Evolutionary conservation across 306 rosid species (phyloP).

Genomic region (Cucurbita moschata): DNA sequence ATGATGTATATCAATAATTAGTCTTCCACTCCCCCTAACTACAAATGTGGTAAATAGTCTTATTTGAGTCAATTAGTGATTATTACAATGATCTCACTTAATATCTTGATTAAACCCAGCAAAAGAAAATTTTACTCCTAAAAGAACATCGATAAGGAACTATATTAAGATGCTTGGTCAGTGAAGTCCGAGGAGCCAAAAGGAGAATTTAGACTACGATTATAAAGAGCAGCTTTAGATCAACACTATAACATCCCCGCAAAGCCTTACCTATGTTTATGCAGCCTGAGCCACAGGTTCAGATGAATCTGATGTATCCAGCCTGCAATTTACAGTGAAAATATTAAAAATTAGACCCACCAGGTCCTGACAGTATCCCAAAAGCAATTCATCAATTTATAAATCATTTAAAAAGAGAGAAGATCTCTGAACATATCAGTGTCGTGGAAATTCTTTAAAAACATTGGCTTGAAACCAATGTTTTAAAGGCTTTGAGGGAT

Average conservation of each 20-base stretch:
- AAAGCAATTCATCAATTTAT: neutral
- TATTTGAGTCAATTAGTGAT: neutral
- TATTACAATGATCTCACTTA: neutral
- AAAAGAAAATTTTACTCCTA: neutral
- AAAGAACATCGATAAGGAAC: neutral
- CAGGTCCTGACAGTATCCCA: neutral
- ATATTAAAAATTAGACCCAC: neutral
- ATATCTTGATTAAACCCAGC: neutral
- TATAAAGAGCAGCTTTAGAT: neutral
- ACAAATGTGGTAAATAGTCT: neutral
- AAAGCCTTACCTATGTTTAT: conserved; percentile 16
- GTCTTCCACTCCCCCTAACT: neutral
- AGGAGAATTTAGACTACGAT: neutral
- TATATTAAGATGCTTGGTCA: neutral
- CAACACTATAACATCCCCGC: conserved; percentile 7
- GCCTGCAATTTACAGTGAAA: conserved; percentile 34
- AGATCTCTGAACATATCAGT: neutral
- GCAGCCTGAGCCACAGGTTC: conserved; percentile 63
- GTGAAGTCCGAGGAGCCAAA: neutral
- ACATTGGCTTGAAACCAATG: neutral
- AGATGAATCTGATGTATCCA: conserved; percentile 38
- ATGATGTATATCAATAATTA: neutral
- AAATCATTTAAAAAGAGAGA: neutral
- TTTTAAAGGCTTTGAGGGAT: neutral
- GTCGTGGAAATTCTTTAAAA: neutral